A percentile compares a stretch with the other conserved stretches of the same genome.
Conservation (phyloP, 179 eudicot genomes). For the Actinidia chinensis region DNA sequence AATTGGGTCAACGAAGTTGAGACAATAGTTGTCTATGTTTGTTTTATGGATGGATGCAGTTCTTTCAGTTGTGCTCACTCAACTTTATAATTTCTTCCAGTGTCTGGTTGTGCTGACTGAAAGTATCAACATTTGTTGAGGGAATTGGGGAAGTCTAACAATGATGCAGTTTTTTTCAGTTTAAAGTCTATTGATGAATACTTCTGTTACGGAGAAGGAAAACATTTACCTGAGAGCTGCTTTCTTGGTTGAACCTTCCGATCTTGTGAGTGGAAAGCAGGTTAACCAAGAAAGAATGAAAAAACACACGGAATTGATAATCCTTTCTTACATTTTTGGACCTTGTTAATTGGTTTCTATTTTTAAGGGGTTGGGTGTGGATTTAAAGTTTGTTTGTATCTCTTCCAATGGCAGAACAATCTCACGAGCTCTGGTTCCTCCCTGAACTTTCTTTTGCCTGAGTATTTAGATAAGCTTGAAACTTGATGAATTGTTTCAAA, state of each 20-base stretch:
- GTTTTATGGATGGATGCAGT: not conserved
- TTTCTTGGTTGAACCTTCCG: not conserved
- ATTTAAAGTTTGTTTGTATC: not conserved
- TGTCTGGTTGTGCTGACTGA: not conserved
- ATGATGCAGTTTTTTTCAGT: not conserved
- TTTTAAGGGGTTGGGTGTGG: too few relatives aligned
- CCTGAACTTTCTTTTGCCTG: constrained; percentile 95
- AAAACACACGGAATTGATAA: too few relatives aligned
- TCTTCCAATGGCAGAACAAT: constrained; percentile 70
- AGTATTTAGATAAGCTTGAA: constrained; percentile 95
- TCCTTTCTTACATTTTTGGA: too few relatives aligned
- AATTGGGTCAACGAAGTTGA: too few relatives aligned
- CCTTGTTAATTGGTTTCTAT: not conserved
- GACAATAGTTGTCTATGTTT: too few relatives aligned
- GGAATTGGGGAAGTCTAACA: not conserved
- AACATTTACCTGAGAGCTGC: not conserved
- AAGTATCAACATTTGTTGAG: not conserved
- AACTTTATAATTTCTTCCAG: not conserved
- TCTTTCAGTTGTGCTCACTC: not conserved
- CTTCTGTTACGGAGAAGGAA: not conserved
- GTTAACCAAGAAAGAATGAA: not conserved
- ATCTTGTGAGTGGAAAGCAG: not conserved
- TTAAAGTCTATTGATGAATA: not conserved
- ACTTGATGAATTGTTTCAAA: constrained; percentile 97
- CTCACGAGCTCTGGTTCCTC: constrained; percentile 96